Conservation (phyloP, 2,329 filamentous ascomycete species). For the Monilinia laxa region DNA sequence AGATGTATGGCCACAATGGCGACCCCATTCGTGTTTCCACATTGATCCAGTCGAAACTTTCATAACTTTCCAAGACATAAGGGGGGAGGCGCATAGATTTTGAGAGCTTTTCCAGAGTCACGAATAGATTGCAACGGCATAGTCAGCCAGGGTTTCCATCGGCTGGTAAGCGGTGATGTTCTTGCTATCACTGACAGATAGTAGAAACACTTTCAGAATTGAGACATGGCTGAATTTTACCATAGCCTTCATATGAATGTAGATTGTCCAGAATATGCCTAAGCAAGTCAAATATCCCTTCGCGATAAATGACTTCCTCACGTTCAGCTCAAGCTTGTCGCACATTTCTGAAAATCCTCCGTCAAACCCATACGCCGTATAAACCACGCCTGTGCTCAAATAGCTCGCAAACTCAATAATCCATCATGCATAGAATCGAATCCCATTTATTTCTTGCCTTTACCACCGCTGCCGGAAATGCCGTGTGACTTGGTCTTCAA, state of each 20-base stretch:
- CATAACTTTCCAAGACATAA: not conserved
- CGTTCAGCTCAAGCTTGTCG: conserved; percentile 9
- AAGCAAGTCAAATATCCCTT: conserved; percentile 1
- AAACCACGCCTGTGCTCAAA: conserved; percentile 24
- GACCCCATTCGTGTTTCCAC: not conserved
- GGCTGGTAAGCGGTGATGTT: not conserved
- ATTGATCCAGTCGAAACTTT: not conserved
- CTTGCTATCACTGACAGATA: not conserved
- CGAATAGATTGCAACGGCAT: not conserved
- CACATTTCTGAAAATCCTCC: conserved; percentile 17
- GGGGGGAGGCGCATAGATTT: not conserved
- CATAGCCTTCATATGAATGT: not conserved
- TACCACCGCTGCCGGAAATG: conserved; percentile 99
- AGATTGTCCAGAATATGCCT: not conserved
- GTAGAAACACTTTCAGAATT: not conserved
- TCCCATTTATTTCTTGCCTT: conserved; percentile 45
- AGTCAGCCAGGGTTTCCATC: not conserved
- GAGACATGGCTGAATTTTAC: conserved; percentile 5
- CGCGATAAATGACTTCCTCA: not conserved
- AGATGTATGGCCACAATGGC: not conserved
- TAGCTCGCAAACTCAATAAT: conserved; percentile 16
- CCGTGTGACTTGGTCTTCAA: conserved; percentile 80
- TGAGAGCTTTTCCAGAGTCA: not conserved
- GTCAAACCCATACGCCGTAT: conserved; percentile 26
- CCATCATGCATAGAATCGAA: conserved; percentile 6